A percentile compares a stretch with the other conserved stretches of the same genome.
Conservation (phyloP, 2,329 filamentous ascomycete species). For the Ophiostoma ulmi region DNA sequence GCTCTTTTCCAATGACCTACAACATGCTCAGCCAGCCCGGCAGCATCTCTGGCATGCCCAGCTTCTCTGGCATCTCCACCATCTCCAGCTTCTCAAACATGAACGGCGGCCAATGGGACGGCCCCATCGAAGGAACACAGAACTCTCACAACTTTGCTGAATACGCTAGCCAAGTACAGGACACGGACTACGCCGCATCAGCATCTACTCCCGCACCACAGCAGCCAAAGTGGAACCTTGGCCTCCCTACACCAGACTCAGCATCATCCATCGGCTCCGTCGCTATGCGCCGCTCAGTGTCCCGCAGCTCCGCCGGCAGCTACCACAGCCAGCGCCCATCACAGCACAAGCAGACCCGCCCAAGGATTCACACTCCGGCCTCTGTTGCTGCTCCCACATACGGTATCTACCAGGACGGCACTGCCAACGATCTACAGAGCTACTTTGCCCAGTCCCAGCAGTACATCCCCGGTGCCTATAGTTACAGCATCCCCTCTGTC, state of each 20-base stretch:
- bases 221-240: constrained; percentile 42
- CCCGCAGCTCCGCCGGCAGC: constrained; percentile 43
- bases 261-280: constrained; percentile 30
- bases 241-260: constrained; percentile 34
- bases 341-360: constrained; percentile 34
- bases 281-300: constrained; percentile 44
- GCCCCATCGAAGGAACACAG: constrained; percentile 55
- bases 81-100: constrained; percentile 38
- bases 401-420: constrained; percentile 29
- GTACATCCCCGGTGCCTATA: constrained; percentile 41
- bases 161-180: constrained; percentile 39
- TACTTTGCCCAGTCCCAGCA: constrained; percentile 30
- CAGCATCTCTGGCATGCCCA: constrained; percentile 25
- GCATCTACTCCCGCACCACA: constrained; percentile 1
- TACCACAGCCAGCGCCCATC: constrained; percentile 26
- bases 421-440: constrained; percentile 23
- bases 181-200: constrained; percentile 44
- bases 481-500: not conserved
- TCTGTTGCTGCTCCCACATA: not conserved
- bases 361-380: not conserved
- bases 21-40: constrained; percentile 29
- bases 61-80: not conserved
- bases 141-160: constrained; percentile 54
- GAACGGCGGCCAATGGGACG: constrained; percentile 50
- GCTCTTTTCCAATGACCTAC: constrained; percentile 48